A percentile compares a stretch with the other conserved stretches of the same genome.
phyloP scores from a whole-genome alignment of 257 asterid genomes.

The Apocynum venetum region DNA sequence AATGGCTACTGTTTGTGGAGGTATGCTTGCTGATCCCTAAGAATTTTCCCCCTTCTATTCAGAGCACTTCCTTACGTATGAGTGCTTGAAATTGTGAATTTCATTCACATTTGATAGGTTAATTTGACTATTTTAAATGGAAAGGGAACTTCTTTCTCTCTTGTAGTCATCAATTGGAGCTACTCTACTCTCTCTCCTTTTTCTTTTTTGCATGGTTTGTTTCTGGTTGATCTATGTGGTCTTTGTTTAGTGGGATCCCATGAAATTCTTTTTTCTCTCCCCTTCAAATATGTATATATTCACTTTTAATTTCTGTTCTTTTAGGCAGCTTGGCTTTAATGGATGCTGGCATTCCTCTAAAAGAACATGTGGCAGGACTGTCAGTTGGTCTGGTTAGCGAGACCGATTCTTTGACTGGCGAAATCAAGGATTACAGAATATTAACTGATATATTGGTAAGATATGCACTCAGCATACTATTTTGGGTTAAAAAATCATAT shows the following conservation, averaged over 20 bases:
- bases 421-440: slow-evolving; percentile 75
- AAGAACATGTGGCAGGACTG: slow-evolving; percentile 86
- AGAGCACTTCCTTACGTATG: background rate
- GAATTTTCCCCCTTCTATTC: background rate
- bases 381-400: slow-evolving; percentile 92
- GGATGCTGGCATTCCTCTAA: slow-evolving; percentile 95
- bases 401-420: slow-evolving; percentile 74
- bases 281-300: background rate
- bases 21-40: slow-evolving; percentile 29
- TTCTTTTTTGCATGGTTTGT: background rate
- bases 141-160: background rate
- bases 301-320: slow-evolving; percentile 16
- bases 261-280: background rate
- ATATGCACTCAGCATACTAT: background rate
- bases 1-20: slow-evolving; percentile 99
- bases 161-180: background rate
- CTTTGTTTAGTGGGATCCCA: background rate
- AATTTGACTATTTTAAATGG: background rate
- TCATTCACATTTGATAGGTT: slow-evolving; percentile 10
- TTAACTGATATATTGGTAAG: slow-evolving; percentile 88
- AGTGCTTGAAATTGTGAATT: background rate
- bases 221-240: background rate
- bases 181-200: background rate
- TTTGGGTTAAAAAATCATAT: slow-evolving; percentile 4
- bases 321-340: slow-evolving; percentile 98